Conservation (phyloP, 2,329 filamentous ascomycete species). For the Coniella lustricola region DNA sequence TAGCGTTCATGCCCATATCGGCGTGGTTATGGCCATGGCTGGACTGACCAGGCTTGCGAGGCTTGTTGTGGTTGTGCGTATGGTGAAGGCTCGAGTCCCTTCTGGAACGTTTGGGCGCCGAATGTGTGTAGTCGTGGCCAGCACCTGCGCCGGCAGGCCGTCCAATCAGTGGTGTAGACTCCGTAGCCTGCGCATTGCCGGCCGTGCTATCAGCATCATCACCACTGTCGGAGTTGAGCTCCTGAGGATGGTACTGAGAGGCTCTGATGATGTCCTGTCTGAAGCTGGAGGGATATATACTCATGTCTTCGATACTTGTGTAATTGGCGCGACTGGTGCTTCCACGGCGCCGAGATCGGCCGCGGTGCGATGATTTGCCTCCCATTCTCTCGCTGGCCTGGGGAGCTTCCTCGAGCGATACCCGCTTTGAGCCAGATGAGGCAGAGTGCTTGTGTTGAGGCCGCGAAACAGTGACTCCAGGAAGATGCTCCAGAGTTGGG, state of each 20-base stretch:
- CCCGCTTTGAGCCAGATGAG: conserved; percentile 16
- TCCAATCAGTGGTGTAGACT: conserved; percentile 32
- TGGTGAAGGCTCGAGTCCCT: conserved; percentile 54
- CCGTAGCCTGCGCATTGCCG: conserved; percentile 26
- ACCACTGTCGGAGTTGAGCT: conserved; percentile 15
- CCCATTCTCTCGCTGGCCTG: conserved; percentile 24
- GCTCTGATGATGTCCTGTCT: conserved; percentile 87
- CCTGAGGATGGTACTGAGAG: conserved; percentile 53
- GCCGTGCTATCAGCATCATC: conserved; percentile 15
- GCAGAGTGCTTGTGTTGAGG: conserved; percentile 25
- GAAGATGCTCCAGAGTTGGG: conserved; percentile 54
- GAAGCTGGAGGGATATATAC: conserved; percentile 84
- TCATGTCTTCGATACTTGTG: conserved; percentile 63
- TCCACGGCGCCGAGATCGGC: conserved; percentile 38
- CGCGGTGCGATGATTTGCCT: conserved; percentile 24
- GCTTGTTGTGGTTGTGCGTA: conserved; percentile 74
- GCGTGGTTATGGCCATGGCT: conserved; percentile 70
- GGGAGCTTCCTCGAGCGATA: conserved; percentile 18
- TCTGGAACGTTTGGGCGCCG: conserved; percentile 27
- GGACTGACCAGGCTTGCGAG: conserved; percentile 53
- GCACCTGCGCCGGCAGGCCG: conserved; percentile 18
- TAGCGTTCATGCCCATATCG: conserved; percentile 92
- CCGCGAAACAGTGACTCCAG: conserved; percentile 53
- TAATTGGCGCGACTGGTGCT: conserved; percentile 50
- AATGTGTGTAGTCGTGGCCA: conserved; percentile 23